Base-by-base conservation (phyloP, 768 basidiomycete species). In the Pleurotus djamor region DNA sequence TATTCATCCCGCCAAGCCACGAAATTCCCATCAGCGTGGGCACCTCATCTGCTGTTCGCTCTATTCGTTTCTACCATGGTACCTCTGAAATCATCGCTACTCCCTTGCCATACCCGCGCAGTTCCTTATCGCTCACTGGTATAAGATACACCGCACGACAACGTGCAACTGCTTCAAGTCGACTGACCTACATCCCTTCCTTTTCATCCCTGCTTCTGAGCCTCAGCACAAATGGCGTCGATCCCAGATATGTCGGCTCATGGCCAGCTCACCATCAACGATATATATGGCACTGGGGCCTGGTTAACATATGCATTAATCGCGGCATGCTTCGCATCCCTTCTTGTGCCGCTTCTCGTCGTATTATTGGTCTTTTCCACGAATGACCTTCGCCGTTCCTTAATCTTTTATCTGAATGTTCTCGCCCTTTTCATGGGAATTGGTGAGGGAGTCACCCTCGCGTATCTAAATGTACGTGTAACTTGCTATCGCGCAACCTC, bases 321-420 rank as follows among this genome's bases (percentile, higher is more conserved):
- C 21, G 64, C 67, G 32, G 66, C 72, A 4, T 62, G 69, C 1
- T 70, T 71, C 37, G 59, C 64, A 0, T 64, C 74, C 3, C 60
- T 70, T 10, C 65, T 76, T 7, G 60, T 76, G 14, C 73, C 75
- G 2, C 59, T 76, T 10, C 64, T 76, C 12, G 51, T 76, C 16
- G 62, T 66, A 9, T 65, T 76, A 5, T 64, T 74, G 51, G 64
- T 69, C 45, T 72, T 76, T 41, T 74, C 74, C 1, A 72, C 70
- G 0, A 59, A 60, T 2, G 52, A 49, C 3, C 56, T 67, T 2
- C 70, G 75, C 0, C 61, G 67, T 34, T 63, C 68, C 4, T 68
- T 66, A 8, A 62, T 75, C 9, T 76, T 76, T 60, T 59, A 66
- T 14, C 60, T 76, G 50, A 76, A 76, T 52, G 59, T 76, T 12